Conservation (phyloP, 2,329 filamentous ascomycete species). For the Cladophialophora psammophila region DNA sequence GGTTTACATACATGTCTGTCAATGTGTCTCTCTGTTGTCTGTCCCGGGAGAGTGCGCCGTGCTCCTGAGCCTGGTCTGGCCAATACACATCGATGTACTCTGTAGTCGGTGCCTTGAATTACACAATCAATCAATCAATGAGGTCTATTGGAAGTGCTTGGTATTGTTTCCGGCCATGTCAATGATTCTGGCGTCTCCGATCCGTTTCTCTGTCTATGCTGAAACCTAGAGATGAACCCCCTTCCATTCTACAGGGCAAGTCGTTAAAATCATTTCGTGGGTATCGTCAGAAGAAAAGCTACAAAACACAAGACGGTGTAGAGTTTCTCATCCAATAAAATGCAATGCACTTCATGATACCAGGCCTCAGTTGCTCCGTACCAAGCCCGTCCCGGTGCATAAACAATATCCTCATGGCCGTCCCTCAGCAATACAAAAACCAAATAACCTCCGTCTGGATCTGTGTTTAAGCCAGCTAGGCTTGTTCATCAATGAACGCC, state of each 20-base stretch:
- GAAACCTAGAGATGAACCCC: background rate
- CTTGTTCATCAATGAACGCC: conserved; percentile 20
- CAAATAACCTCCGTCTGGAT: background rate
- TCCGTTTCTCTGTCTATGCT: background rate
- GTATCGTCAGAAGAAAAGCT: conserved; percentile 23
- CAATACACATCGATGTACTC: too few relatives aligned
- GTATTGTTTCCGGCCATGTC: background rate
- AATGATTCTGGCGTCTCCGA: background rate
- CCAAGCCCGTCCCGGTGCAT: background rate
- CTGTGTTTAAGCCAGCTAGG: background rate
- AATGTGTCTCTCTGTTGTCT: too few relatives aligned
- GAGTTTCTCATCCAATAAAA: background rate
- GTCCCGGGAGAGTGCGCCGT: too few relatives aligned
- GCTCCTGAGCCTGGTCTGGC: too few relatives aligned
- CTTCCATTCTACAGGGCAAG: background rate
- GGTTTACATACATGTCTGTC: too few relatives aligned
- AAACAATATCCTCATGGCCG: background rate
- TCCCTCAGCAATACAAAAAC: background rate
- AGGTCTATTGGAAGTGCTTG: background rate
- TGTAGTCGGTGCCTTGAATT: too few relatives aligned
- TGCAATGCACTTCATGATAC: background rate
- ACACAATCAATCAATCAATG: too few relatives aligned
- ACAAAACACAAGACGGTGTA: background rate
- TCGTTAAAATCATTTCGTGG: conserved; percentile 14
- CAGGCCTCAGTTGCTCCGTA: background rate